A percentile compares a stretch with the other conserved stretches of the same genome.
These are phyloP conservation scores for Claviceps sorghi DNA, from an alignment of 2,329 filamentous ascomycete species.

Conservation along the genomic window DNA sequence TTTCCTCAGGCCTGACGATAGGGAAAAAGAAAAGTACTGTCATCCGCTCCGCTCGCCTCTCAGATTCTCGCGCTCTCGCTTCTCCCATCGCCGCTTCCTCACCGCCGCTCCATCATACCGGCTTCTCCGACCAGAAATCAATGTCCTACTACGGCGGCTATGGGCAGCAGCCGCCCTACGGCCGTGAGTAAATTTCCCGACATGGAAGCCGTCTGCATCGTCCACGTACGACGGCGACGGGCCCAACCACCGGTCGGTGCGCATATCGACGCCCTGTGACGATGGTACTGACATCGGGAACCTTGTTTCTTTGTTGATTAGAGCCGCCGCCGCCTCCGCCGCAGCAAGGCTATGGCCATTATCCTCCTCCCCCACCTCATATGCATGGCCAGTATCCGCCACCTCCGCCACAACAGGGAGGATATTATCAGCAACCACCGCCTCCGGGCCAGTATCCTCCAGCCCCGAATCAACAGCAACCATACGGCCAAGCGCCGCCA, in stretches of 20 bases:
- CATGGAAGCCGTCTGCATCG: not conserved
- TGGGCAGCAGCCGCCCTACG: slow-evolving; percentile 13
- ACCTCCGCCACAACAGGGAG: slow-evolving; percentile 15
- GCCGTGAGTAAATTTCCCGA: slow-evolving; percentile 19
- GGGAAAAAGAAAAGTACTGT: no score
- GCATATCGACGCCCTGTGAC: not conserved
- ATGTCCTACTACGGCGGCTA: slow-evolving; percentile 23
- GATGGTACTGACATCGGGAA: not conserved
- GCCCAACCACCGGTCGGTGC: not conserved
- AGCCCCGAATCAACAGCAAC: slow-evolving; percentile 9
- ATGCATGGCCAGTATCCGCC: slow-evolving; percentile 21
- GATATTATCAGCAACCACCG: slow-evolving; percentile 16
- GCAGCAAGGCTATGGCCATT: slow-evolving; percentile 22
- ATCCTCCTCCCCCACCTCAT: slow-evolving; percentile 8
- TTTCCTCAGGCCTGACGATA: no score
- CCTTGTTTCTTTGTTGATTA: slow-evolving; percentile 4
- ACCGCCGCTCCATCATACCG: not conserved
- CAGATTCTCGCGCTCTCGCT: not conserved
- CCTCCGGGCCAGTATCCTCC: slow-evolving; percentile 7
- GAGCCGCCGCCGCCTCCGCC: slow-evolving; percentile 20
- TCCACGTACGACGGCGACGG: not conserved
- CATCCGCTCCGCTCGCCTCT: no score
- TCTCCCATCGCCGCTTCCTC: no score
- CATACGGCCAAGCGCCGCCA: slow-evolving; percentile 10
- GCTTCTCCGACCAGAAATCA: slow-evolving; percentile 10